These are phyloP conservation scores for Aegilops tauschii DNA, from an alignment of 176 grass and related monocot genomes.

Conservation along the genomic window DNA sequence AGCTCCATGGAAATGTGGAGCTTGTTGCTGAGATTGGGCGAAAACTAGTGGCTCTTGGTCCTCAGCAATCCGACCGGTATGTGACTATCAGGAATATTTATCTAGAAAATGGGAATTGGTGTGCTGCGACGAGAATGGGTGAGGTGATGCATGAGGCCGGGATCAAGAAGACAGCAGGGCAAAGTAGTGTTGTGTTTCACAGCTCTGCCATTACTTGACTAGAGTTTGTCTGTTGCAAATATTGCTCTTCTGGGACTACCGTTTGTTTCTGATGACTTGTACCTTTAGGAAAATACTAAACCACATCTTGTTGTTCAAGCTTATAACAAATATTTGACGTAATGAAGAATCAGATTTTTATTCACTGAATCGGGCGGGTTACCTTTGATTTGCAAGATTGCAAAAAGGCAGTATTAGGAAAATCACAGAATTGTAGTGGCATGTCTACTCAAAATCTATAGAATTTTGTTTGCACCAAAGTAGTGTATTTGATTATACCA, in stretches of 20 bases:
- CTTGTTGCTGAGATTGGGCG: slow-evolving; percentile 42
- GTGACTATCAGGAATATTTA: slow-evolving; percentile 63
- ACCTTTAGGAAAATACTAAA: background rate
- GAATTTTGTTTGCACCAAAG: no score
- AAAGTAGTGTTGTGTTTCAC: slow-evolving; percentile 37
- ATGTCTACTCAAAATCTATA: no score
- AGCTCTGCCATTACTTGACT: slow-evolving; percentile 14
- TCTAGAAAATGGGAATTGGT: slow-evolving; percentile 56
- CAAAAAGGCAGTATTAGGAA: no score
- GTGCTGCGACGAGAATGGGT: slow-evolving; percentile 47
- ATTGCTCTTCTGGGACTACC: background rate
- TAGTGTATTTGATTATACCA: no score
- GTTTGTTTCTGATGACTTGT: background rate
- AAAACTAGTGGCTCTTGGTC: slow-evolving; percentile 52
- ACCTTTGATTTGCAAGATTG: no score
- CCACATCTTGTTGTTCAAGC: background rate
- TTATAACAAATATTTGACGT: background rate
- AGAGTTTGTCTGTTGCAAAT: background rate
- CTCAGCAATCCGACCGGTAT: slow-evolving; percentile 40
- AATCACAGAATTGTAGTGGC: no score
- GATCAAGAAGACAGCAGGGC: slow-evolving; percentile 54
- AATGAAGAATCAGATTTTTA: background rate
- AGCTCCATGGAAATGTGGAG: slow-evolving; percentile 44
- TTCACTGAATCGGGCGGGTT: background rate
- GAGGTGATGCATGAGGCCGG: slow-evolving; percentile 52